Base-by-base conservation (phyloP, 1,284 basidiomycete genomes). In the Anthracocystis walkeri region DNA sequence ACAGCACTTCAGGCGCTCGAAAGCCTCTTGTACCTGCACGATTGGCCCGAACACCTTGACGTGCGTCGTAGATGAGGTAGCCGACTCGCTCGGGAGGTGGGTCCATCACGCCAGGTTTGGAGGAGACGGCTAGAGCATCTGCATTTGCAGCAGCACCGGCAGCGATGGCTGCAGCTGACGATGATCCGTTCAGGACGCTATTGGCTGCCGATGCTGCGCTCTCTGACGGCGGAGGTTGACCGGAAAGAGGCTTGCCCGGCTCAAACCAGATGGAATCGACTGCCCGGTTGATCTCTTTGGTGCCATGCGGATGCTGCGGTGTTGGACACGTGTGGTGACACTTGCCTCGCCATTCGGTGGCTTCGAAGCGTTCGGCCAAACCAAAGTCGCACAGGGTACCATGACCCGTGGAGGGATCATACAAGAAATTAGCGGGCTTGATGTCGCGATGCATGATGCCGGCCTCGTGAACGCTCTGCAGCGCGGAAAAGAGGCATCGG, bases 391-490 rank as follows among this genome's bases (percentile, higher is more conserved):
- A 96, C 10, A 99, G 87, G 0, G 93, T 93, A 11, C 97, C 96
- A 7, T 91, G 87, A 2, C 92, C 92, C 4, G 91, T 92, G 48
- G 89, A 89, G 33, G 93, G 91, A 85, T 99, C 93, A 85, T 93
- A 99, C 35, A 99, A 89, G 83, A 99, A 99, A 86, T 99, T 99
- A 69, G 96, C 96, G 18, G 96, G 97, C 84, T 99, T 99, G 81
- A 99, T 93, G 86, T 99, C 96, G 40, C 96, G 93, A 86, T 99
- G 96, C 54, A 99, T 93, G 81, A 99, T 92, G 7, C 90, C 90
- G 53, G 93, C 88, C n/a, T 90, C 87, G 84, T 99, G 97, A 23
- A 94, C 92, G 78, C 96, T 94, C 55, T 92, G 90, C 57, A 99
- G 86, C 1, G 94, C 95, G 21, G 92, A 91, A 84, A 99, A 91